These are phyloP conservation scores for Cantharellus anzutake DNA, from an alignment of 768 basidiomycete genomes.

Conservation along the genomic window DNA sequence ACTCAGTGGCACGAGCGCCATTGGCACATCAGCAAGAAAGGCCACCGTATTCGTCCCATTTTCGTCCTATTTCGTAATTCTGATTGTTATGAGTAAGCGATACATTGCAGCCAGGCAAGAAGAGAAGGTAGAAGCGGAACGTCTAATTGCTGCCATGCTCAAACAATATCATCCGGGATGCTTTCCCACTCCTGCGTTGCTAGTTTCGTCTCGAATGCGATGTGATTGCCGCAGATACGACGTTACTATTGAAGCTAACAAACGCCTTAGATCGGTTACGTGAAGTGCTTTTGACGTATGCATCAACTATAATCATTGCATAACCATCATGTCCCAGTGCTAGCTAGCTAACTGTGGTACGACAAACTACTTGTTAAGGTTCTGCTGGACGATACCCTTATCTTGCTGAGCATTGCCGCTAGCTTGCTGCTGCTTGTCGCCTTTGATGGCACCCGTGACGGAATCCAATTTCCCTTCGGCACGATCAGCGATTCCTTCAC, in stretches of 20 bases:
- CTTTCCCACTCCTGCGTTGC: too few species aligned
- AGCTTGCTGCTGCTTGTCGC: slow-evolving; percentile 32
- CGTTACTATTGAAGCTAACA: slow-evolving; percentile 50
- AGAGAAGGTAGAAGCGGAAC: too few species aligned
- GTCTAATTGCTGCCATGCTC: too few species aligned
- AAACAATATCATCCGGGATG: too few species aligned
- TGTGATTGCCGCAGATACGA: slow-evolving; percentile 50
- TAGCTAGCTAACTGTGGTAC: not conserved
- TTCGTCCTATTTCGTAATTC: too few species aligned
- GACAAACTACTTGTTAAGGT: slow-evolving; percentile 7
- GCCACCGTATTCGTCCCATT: too few species aligned
- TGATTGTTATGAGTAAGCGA: too few species aligned
- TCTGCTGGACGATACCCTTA: slow-evolving; percentile 2
- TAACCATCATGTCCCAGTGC: too few species aligned
- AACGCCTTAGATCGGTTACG: slow-evolving; percentile 28
- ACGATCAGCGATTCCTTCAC: slow-evolving; percentile 28
- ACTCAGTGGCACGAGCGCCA: too few species aligned
- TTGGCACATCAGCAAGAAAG: too few species aligned
- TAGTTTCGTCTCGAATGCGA: slow-evolving; percentile 39
- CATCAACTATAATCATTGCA: too few species aligned
- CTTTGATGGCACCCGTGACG: slow-evolving; percentile 35
- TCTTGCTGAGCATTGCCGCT: slow-evolving; percentile 18
- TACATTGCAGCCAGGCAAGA: too few species aligned
- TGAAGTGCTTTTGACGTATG: slow-evolving; percentile 13
- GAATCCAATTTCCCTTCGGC: slow-evolving; percentile 32